Evolutionary conservation across 805 yeast species (phyloP).

Genomic region (Nakazawaea wickerhamii): DNA sequence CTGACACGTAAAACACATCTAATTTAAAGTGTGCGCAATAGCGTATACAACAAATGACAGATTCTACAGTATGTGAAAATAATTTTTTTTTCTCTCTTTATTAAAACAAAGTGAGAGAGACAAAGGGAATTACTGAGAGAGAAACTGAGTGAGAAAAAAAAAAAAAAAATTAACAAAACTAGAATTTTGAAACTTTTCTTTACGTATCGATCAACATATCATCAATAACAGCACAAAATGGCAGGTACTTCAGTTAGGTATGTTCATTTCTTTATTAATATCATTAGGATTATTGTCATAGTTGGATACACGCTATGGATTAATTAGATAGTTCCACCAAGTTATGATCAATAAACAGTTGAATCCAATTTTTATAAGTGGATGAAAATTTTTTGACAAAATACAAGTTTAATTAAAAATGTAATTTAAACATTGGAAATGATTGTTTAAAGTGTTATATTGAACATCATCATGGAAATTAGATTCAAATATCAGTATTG

Average conservation of each 20-base stretch:
- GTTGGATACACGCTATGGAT: too few species aligned
- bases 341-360: too few species aligned
- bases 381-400: too few species aligned
- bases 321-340: too few species aligned
- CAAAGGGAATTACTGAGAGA: background rate
- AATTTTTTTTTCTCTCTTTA: constrained; percentile 3
- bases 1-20: background rate
- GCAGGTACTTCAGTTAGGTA: constrained; percentile 98
- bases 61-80: background rate
- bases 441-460: too few species aligned
- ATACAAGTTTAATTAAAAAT: too few species aligned
- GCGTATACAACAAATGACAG: background rate
- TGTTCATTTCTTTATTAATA: constrained; percentile 32
- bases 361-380: too few species aligned
- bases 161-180: background rate
- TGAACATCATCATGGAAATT: too few species aligned
- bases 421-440: too few species aligned
- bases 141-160: background rate
- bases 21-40: background rate
- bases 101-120: background rate
- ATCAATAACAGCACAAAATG: constrained; percentile 43
- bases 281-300: too few species aligned
- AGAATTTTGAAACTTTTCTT: constrained; percentile 3
- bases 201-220: background rate
- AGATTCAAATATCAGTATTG: too few species aligned